phyloP scores from a whole-genome alignment of 2,329 filamentous ascomycete species.

The Lasiodiplodia hormozganensis region DNA sequence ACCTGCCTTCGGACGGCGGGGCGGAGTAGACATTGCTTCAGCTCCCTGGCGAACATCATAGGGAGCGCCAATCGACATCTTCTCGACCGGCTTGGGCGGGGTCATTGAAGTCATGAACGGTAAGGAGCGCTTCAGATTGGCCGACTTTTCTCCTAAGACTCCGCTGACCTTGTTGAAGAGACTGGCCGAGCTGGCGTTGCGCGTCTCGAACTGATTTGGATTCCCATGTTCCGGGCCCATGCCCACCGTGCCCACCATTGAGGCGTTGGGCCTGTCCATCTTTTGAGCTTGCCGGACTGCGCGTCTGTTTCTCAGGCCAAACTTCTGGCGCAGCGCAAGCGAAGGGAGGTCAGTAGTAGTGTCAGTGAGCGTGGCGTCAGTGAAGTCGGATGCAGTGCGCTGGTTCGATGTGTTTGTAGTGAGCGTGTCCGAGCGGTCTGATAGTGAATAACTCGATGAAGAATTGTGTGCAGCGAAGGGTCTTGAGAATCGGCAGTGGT shows the following conservation, averaged over 20 bases:
- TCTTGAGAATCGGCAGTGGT: neutral
- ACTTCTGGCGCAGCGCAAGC: neutral
- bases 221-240: neutral
- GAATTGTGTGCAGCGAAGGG: neutral
- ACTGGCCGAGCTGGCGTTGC: neutral
- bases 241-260: neutral
- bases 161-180: neutral
- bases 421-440: neutral
- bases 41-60: neutral
- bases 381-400: neutral
- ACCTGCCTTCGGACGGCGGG: slow-evolving; percentile 6
- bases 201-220: too few species aligned
- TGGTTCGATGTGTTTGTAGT: neutral
- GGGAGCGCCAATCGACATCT: neutral
- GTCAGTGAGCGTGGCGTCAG: slow-evolving; percentile 2
- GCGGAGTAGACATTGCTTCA: neutral
- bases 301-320: neutral
- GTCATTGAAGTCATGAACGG: neutral
- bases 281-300: neutral
- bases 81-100: neutral
- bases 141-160: slow-evolving; percentile 1
- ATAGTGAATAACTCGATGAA: neutral
- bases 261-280: neutral
- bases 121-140: slow-evolving; percentile 3
- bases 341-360: neutral